These are phyloP conservation scores for Datura wrightii DNA, from an alignment of 257 asterid species.

Conservation along the genomic window DNA sequence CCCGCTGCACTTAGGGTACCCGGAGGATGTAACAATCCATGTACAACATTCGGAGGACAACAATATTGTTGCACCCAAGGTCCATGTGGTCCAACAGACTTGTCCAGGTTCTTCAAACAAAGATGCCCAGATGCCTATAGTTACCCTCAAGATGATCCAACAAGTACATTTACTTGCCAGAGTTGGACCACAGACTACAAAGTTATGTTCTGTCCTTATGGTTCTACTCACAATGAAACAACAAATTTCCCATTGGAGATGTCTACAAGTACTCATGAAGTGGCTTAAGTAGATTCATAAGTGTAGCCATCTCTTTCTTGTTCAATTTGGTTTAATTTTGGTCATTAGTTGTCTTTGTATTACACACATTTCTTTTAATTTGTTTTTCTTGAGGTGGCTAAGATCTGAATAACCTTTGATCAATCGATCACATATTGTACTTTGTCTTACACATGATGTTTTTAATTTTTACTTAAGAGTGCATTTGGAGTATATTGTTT, in stretches of 20 bases:
- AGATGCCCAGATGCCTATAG: conserved; percentile 61
- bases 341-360: background rate
- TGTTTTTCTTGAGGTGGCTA: background rate
- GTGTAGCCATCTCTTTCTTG: background rate
- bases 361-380: background rate
- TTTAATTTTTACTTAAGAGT: background rate
- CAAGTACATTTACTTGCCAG: conserved; percentile 59
- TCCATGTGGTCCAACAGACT: conserved; percentile 42
- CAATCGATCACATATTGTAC: background rate
- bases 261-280: background rate
- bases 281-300: background rate
- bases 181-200: conserved; percentile 52
- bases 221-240: background rate
- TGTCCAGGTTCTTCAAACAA: conserved; percentile 52
- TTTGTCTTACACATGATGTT: background rate
- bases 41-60: conserved; percentile 46
- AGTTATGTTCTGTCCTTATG: conserved; percentile 57
- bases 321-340: background rate
- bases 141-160: conserved; percentile 54
- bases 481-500: background rate
- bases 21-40: conserved; percentile 59
- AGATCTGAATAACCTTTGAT: background rate
- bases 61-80: conserved; percentile 52
- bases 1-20: conserved; percentile 45
- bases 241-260: conserved; percentile 2